Evolutionary conservation across 345 rosid genomes (phyloP), one percentile per base, ranked within the genome.

Genomic region (Limnanthes douglasii): DNA sequence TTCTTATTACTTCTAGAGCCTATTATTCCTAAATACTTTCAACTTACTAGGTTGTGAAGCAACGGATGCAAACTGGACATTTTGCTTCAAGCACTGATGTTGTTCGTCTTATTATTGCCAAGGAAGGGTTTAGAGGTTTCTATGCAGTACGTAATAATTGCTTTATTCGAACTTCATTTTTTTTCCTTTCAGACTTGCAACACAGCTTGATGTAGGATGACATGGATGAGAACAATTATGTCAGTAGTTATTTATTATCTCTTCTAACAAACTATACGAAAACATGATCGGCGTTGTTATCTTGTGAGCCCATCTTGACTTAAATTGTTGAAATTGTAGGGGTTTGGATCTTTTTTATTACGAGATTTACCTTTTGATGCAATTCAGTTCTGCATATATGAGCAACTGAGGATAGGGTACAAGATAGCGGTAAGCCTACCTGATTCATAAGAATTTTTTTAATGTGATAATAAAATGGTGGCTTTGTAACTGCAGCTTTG

Each of bases 351-450:
- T 23, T 78, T 82, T 52, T 55, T 86, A 39, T 37, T 86, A 67
- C 68, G 90, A 55, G 97, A 86, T 61, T 64, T 86, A 54, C 97
- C 95, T 31, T 86, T 82, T 68, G 97, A 86, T 24, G 97, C 95
- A 1, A 53, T 82, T 39, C 95, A 86, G 45, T 86, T 86, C 56
- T 86, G 97, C 44, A 57, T 82, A 53, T 86, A 86, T 21, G 97
- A 86, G 68, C 95, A 86, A 56, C 67, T 86, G 21, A 70, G 75
- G 18, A 66, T 78, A 5, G 90, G 85, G 31, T 86, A 82, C 61
- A 82, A 73, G 65, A 57, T 56, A 5, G 97, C 79, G 28, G 97
- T 86, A 62, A 64, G 78, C 25, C n/a, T n/a, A n/a, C n/a, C n/a
- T n/a, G n/a, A n/a, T n/a, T n/a, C n/a, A n/a, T n/a, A n/a, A n/a